Conservation (phyloP, 352 stramenopile species). For the Phytophthora sojae region DNA sequence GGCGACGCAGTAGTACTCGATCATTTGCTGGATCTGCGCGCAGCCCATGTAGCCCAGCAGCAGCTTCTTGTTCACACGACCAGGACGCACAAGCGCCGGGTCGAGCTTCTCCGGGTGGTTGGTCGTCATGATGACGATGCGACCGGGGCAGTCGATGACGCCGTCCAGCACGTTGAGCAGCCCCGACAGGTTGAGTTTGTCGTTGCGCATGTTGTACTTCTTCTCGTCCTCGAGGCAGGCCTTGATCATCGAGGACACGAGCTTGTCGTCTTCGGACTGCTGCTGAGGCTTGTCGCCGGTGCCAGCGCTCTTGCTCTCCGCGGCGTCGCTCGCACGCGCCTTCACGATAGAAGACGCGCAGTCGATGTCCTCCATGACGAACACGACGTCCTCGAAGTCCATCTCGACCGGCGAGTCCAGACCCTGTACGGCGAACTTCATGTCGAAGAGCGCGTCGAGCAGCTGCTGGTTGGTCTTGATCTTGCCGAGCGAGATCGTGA, state of each 20-base stretch:
- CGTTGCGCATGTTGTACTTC: conserved; percentile 26
- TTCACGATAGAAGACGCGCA: conserved; percentile 77
- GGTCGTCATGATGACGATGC: conserved; percentile 93
- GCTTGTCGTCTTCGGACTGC: conserved; percentile 37
- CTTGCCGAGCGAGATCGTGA: conserved; percentile 65
- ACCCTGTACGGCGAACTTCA: conserved; percentile 58
- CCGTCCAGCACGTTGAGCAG: conserved; percentile 92
- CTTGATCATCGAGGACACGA: conserved; percentile 49
- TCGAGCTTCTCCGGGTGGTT: conserved; percentile 94
- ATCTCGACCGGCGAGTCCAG: conserved; percentile 71
- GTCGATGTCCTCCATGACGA: conserved; percentile 92
- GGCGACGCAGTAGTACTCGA: conserved; percentile 69
- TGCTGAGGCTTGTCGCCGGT: conserved; percentile 4
- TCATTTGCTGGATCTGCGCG: conserved; percentile 54
- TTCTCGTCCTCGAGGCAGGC: conserved; percentile 37
- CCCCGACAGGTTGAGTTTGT: conserved; percentile 80
- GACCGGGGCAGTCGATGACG: conserved; percentile 86
- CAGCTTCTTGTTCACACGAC: conserved; percentile 90
- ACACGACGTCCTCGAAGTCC: conserved; percentile 84
- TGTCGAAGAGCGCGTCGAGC: conserved; percentile 82
- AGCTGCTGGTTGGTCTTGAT: conserved; percentile 88
- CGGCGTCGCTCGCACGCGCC: conserved; percentile 49
- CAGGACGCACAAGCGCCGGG: conserved; percentile 89
- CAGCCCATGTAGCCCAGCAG: conserved; percentile 69
- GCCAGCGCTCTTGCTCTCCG: conserved; percentile 37